These are phyloP conservation scores for Miamiensis avidus DNA, from an alignment of 169 alveolate genomes.

Conservation along the genomic window DNA sequence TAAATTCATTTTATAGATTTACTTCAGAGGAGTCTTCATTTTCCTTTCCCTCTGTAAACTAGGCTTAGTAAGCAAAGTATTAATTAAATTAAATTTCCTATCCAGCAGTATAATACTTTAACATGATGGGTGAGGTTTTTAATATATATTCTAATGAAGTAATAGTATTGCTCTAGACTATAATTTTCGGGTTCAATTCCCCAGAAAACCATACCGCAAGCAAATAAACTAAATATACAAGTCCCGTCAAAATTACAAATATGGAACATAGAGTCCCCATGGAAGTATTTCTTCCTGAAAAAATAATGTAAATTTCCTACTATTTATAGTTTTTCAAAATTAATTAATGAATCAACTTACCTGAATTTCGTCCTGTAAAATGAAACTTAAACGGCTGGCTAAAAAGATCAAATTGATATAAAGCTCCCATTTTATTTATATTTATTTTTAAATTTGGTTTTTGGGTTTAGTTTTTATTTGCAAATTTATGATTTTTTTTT, in stretches of 20 bases:
- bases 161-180: neutral
- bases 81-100: neutral
- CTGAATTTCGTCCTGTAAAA: no score
- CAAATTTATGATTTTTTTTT: no score
- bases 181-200: neutral
- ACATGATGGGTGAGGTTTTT: neutral
- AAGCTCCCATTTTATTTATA: no score
- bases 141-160: neutral
- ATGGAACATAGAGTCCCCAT: neutral
- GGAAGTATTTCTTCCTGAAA: neutral
- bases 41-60: neutral
- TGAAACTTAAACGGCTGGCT: no score
- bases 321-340: no score
- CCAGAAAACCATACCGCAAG: neutral
- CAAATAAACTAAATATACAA: neutral
- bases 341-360: no score
- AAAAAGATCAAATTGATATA: no score
- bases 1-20: no score
- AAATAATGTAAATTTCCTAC: no score
- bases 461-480: no score
- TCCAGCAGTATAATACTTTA: neutral
- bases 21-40: neutral
- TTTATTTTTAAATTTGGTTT: no score
- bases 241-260: neutral
- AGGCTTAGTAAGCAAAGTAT: neutral